Percentiles rank a stretch among this genome's conserved stretches.
These are phyloP conservation scores for Eucalyptus coolabah DNA, from an alignment of 345 rosid genomes.

Conservation along the genomic window DNA sequence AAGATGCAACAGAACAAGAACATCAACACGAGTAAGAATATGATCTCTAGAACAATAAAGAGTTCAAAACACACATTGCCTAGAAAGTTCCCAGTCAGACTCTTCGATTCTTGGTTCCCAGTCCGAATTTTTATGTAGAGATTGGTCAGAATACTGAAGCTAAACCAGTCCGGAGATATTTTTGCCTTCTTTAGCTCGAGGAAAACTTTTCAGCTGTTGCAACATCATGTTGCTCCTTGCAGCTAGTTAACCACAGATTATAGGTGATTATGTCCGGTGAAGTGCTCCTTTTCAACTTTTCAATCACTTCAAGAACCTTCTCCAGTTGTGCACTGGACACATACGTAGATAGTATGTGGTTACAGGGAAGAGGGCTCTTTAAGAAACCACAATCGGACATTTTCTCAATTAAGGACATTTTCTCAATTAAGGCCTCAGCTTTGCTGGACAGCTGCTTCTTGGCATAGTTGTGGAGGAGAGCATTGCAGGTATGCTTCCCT, in stretches of 20 bases:
- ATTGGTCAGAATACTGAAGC: slow-evolving; percentile 52
- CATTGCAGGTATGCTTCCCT: slow-evolving; percentile 46
- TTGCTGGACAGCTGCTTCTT: slow-evolving; percentile 14
- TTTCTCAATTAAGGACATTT: no score
- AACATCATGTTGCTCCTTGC: slow-evolving; percentile 36
- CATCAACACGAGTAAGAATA: not conserved
- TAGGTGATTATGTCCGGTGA: slow-evolving; percentile 66
- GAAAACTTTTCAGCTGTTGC: slow-evolving; percentile 52
- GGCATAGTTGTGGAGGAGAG: slow-evolving; percentile 83
- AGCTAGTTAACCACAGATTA: slow-evolving; percentile 55
- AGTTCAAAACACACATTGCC: no score
- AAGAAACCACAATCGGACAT: slow-evolving; percentile 64
- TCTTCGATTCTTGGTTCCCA: no score
- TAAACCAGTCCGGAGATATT: slow-evolving; percentile 74
- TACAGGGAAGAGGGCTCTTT: slow-evolving; percentile 53
- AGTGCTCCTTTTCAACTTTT: slow-evolving; percentile 46
- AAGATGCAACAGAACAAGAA: not conserved
- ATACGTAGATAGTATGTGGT: slow-evolving; percentile 65
- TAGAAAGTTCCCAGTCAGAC: no score
- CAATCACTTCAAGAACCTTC: slow-evolving; percentile 37
- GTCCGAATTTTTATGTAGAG: slow-evolving; percentile 28
- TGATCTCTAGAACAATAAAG: no score
- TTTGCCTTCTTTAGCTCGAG: slow-evolving; percentile 45
- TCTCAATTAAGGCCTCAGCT: slow-evolving; percentile 57
- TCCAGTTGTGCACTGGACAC: slow-evolving; percentile 37